phyloP scores from a whole-genome alignment of 23 red algal species.

The Agarophyton chilense region DNA sequence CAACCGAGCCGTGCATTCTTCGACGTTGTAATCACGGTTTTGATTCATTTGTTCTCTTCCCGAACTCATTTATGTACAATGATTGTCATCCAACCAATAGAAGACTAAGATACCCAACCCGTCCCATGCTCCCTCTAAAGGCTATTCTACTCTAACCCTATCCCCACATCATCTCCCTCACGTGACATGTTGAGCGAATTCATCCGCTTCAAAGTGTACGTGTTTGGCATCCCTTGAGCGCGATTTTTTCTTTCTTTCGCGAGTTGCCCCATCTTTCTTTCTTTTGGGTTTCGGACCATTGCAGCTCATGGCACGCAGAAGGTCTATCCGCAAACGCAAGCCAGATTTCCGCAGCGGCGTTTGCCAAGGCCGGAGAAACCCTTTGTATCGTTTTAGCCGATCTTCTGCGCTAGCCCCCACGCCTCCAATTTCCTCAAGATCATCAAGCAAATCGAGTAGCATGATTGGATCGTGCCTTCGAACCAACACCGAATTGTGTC shows the following conservation, averaged over 20 bases:
- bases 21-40: no score
- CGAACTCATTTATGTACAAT: no score
- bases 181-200: neutral
- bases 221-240: neutral
- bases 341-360: constrained; percentile 38
- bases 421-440: constrained; percentile 37
- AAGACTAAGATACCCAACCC: no score
- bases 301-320: neutral
- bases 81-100: no score
- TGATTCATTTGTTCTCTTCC: no score
- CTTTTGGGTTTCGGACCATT: no score
- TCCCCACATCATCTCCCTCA: neutral
- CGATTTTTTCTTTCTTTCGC: neutral
- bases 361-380: constrained; percentile 47
- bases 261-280: no score
- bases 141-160: no score
- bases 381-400: neutral
- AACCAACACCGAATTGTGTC: constrained; percentile 40
- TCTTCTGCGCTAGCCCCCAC: neutral
- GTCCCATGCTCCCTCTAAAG: no score
- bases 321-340: constrained; percentile 16
- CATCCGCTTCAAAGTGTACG: neutral
- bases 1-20: no score
- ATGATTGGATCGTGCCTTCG: constrained; percentile 48
- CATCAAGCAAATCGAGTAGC: constrained; percentile 19